phyloP scores from a whole-genome alignment of 768 basidiomycete genomes.

The Termitomyces sp. region DNA sequence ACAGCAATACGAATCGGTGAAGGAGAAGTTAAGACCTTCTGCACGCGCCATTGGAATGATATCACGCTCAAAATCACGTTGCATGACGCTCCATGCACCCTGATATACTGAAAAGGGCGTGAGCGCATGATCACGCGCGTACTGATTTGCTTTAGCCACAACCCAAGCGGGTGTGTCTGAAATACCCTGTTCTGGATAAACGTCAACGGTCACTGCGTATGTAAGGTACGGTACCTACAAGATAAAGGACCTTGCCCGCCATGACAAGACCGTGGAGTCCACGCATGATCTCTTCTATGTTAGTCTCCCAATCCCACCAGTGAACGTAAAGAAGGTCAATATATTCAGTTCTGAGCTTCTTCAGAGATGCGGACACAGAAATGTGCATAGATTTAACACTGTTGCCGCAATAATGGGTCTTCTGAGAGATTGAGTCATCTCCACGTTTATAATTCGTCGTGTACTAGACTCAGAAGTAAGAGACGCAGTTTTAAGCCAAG shows the following conservation, averaged over 20 bases:
- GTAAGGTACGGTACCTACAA: constrained; percentile 18
- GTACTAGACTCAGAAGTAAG: constrained; percentile 17
- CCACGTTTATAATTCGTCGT: constrained; percentile 22
- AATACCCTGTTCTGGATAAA: constrained; percentile 17
- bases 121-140: constrained; percentile 36
- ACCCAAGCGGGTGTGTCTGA: constrained; percentile 39
- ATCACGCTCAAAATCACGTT: constrained; percentile 41
- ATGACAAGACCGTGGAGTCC: constrained; percentile 45
- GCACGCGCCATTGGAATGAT: constrained; percentile 36
- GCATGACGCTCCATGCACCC: constrained; percentile 33
- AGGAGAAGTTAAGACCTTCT: constrained; percentile 22
- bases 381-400: constrained; percentile 36
- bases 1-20: constrained; percentile 11
- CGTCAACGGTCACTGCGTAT: neutral
- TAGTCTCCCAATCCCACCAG: constrained; percentile 48
- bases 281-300: constrained; percentile 54
- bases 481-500: neutral
- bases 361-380: constrained; percentile 36
- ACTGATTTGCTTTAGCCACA: constrained; percentile 38
- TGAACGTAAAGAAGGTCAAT: constrained; percentile 44
- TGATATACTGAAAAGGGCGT: constrained; percentile 47
- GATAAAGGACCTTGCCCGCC: constrained; percentile 46
- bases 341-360: constrained; percentile 39
- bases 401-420: constrained; percentile 43
- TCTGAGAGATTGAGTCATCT: constrained; percentile 20